Percentiles rank a stretch among this genome's conserved stretches.
Conservation (phyloP, 2,329 filamentous ascomycete species). For the Plectosphaerella sp. region DNA sequence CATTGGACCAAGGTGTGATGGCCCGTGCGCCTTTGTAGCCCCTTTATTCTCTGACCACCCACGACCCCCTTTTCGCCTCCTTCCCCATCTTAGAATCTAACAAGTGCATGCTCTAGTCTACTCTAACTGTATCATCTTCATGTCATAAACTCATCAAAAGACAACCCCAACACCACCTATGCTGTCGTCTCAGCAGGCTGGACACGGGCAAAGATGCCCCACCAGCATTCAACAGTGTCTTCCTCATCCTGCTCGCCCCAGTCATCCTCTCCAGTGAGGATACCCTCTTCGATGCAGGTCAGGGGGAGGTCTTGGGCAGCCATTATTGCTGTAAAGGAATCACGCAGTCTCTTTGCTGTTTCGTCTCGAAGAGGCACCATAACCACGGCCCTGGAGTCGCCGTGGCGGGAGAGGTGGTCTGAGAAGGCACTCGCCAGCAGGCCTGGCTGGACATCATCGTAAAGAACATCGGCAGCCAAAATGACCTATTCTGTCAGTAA, state of each 20-base stretch:
- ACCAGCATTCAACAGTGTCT: constrained; percentile 59
- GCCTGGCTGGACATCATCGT: constrained; percentile 75
- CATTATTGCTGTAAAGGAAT: constrained; percentile 61
- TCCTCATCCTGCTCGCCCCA: constrained; percentile 56
- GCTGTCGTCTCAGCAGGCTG: neutral
- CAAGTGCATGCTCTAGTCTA: too few species aligned
- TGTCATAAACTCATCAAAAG: too few species aligned
- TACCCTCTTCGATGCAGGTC: constrained; percentile 54
- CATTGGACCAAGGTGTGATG: too few species aligned
- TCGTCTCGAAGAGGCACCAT: constrained; percentile 77
- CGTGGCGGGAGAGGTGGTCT: constrained; percentile 56
- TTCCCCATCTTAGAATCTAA: too few species aligned
- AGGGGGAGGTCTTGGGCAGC: constrained; percentile 37
- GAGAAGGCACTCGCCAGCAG: constrained; percentile 69
- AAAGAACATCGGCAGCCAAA: constrained; percentile 81
- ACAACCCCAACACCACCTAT: too few species aligned
- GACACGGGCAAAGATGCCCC: constrained; percentile 50
- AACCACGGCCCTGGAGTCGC: constrained; percentile 63
- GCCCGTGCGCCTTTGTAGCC: too few species aligned
- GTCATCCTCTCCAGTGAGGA: constrained; percentile 66
- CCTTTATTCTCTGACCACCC: too few species aligned
- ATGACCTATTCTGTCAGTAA: constrained; percentile 50
- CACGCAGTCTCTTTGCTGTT: constrained; percentile 58
- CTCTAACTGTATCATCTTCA: too few species aligned
- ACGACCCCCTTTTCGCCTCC: too few species aligned